Conservation (phyloP, 2,329 filamentous ascomycete genomes). For the Aspergillus piperis region DNA sequence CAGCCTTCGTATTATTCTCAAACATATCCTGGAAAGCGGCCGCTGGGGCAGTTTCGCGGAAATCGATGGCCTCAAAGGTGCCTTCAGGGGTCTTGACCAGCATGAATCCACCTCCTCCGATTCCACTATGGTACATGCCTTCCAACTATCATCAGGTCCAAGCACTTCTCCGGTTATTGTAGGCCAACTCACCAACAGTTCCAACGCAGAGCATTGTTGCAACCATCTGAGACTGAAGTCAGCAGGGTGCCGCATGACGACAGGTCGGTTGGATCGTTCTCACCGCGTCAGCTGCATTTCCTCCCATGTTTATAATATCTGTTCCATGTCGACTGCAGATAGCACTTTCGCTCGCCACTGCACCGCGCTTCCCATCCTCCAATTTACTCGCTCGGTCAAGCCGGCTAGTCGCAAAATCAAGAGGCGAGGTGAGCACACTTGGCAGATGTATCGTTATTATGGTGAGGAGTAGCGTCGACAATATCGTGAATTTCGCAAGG, state of each 20-base stretch:
- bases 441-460: slow-evolving; percentile 27
- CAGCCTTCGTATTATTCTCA: slow-evolving; percentile 65
- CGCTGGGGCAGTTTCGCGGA: slow-evolving; percentile 82
- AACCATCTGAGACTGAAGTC: slow-evolving; percentile 53
- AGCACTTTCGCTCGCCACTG: slow-evolving; percentile 68
- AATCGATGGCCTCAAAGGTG: slow-evolving; percentile 84
- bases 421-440: slow-evolving; percentile 22
- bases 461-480: slow-evolving; percentile 22
- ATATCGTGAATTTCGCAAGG: slow-evolving; percentile 18
- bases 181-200: slow-evolving; percentile 56
- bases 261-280: slow-evolving; percentile 24
- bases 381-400: slow-evolving; percentile 19
- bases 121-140: slow-evolving; percentile 75
- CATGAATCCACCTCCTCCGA: slow-evolving; percentile 91
- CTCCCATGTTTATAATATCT: slow-evolving; percentile 61
- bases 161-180: neutral
- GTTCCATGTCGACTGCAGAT: slow-evolving; percentile 71
- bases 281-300: slow-evolving; percentile 74
- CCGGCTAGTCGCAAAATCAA: slow-evolving; percentile 17
- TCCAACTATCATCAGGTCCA: neutral
- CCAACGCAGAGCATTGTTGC: slow-evolving; percentile 75
- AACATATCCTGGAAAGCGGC: slow-evolving; percentile 86
- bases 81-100: slow-evolving; percentile 72
- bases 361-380: slow-evolving; percentile 52
- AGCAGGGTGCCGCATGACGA: neutral